A percentile compares a stretch with the other conserved stretches of the same genome.
Conservation (phyloP, 1,284 basidiomycete species). For the Meira nashicola region DNA sequence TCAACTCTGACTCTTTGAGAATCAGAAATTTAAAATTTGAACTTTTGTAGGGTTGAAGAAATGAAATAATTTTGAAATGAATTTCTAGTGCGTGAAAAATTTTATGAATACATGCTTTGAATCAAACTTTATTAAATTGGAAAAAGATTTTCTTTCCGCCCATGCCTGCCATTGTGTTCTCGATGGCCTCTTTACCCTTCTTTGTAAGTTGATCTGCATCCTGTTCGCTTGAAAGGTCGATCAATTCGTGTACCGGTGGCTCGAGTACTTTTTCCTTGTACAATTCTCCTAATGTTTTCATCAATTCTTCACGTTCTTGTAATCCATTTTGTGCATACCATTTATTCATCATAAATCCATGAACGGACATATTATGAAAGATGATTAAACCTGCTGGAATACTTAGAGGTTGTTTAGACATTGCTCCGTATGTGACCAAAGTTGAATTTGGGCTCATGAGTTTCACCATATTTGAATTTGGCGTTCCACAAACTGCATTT, state of each 20-base stretch:
- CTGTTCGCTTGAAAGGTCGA: not conserved
- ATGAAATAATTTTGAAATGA: not conserved
- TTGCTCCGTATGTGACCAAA: conserved; percentile 78
- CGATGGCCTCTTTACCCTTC: not conserved
- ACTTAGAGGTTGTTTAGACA: conserved; percentile 73
- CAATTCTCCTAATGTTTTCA: conserved; percentile 59
- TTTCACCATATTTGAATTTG: conserved; percentile 66
- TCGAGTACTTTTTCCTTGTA: conserved; percentile 58
- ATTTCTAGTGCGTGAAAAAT: too few relatives aligned
- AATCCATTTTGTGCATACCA: conserved; percentile 61
- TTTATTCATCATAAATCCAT: conserved; percentile 38
- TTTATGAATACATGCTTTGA: too few relatives aligned
- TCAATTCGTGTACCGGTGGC: conserved; percentile 5
- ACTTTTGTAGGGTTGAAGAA: not conserved
- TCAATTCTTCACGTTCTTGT: conserved; percentile 55
- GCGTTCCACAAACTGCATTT: conserved; percentile 72
- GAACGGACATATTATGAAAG: conserved; percentile 60
- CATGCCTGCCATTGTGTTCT: not conserved
- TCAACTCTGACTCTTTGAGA: conserved; percentile 14
- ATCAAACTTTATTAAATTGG: not conserved
- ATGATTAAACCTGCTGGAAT: conserved; percentile 75
- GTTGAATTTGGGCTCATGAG: conserved; percentile 61
- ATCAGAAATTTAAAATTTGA: not conserved
- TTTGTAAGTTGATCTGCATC: not conserved
- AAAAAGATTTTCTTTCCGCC: conserved; percentile 6